Evolutionary conservation across 768 basidiomycete genomes (phyloP).

Genomic region (Pholiota molesta): DNA sequence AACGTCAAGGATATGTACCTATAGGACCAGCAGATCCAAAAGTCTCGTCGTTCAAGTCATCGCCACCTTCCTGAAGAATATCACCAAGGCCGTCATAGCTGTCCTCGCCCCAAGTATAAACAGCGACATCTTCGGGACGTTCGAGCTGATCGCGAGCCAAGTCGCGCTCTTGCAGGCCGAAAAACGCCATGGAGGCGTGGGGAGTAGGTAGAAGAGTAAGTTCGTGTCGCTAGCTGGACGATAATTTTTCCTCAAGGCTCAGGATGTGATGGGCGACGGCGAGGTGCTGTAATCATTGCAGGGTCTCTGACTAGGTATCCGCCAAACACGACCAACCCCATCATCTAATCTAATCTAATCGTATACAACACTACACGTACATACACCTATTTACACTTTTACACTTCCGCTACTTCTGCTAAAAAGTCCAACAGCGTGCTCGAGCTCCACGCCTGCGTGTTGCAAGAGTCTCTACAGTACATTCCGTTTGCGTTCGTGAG

Average conservation of each 20-base stretch:
- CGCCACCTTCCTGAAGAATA: slow-evolving; percentile 84
- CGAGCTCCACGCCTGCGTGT: slow-evolving; percentile 96
- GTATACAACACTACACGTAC: slow-evolving; percentile 7
- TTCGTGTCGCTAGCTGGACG: slow-evolving; percentile 13
- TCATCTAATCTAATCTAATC: slow-evolving; percentile 29
- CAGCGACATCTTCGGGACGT: slow-evolving; percentile 62
- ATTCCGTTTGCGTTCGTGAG: slow-evolving; percentile 84
- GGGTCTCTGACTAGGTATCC: slow-evolving; percentile 8
- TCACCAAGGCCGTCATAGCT: slow-evolving; percentile 90
- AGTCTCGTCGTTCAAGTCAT: slow-evolving; percentile 96
- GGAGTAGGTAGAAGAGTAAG: slow-evolving; percentile 25
- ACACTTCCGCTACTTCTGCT: slow-evolving; percentile 62
- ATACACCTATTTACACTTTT: slow-evolving; percentile 1
- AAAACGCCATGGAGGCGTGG: slow-evolving; percentile 74
- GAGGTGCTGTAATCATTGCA: slow-evolving; percentile 6
- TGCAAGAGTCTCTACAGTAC: slow-evolving; percentile 86
- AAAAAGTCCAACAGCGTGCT: slow-evolving; percentile 91
- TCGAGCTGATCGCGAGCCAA: slow-evolving; percentile 55
- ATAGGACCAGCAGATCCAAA: slow-evolving; percentile 76
- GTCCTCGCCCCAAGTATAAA: slow-evolving; percentile 92
- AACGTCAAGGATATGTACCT: slow-evolving; percentile 52
- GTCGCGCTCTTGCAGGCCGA: slow-evolving; percentile 77
- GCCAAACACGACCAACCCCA: slow-evolving; percentile 28
- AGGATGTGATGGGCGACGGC: not conserved
- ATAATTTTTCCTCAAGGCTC: not conserved